Evolutionary conservation across 495 filamentous ascomycete genomes (phyloP).

Genomic region (Schizothecium vesticola): DNA sequence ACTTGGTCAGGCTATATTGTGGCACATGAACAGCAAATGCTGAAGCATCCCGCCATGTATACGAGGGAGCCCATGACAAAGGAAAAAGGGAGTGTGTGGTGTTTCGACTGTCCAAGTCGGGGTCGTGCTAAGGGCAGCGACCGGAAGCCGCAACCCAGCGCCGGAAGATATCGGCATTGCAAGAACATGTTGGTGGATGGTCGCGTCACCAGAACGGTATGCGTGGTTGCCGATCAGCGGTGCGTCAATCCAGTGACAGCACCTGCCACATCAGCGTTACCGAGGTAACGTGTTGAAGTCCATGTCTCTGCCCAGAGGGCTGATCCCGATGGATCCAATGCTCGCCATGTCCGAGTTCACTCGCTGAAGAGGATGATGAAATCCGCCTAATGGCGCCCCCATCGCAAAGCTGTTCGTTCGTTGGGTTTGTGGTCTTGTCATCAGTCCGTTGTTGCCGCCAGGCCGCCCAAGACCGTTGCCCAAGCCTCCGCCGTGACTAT

Average conservation of each 20-base stretch:
- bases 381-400: conserved; percentile 38
- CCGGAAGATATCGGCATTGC: neutral
- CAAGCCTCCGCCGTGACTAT: conserved; percentile 29
- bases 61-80: neutral
- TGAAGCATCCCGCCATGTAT: neutral
- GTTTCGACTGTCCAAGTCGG: neutral
- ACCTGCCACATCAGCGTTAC: conserved; percentile 17
- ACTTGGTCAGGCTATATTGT: neutral
- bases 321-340: conserved; percentile 34
- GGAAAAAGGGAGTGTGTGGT: neutral
- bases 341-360: conserved; percentile 36
- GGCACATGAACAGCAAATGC: neutral
- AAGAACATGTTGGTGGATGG: neutral
- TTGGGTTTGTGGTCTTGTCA: conserved; percentile 37
- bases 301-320: conserved; percentile 26
- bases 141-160: neutral
- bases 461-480: conserved; percentile 18
- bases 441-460: conserved; percentile 27
- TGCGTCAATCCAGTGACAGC: neutral
- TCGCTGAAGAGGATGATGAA: conserved; percentile 42
- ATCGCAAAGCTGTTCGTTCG: conserved; percentile 39
- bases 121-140: neutral
- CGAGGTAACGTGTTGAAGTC: conserved; percentile 32
- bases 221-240: neutral
- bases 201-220: neutral